phyloP scores from a whole-genome alignment of 2,329 filamentous ascomycete genomes.

The Cladophialophora psammophila region DNA sequence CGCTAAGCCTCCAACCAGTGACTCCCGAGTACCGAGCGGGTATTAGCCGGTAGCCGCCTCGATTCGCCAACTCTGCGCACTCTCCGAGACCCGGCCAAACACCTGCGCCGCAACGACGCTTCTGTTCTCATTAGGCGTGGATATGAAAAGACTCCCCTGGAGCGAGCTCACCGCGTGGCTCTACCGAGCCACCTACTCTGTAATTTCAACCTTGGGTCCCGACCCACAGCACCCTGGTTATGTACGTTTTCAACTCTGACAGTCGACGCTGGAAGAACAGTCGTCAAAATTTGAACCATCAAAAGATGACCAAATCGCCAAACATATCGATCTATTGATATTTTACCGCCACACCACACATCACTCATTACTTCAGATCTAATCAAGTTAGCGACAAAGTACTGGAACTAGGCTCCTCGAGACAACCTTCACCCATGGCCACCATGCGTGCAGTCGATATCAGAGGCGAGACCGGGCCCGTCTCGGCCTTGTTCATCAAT shows the following conservation, averaged over 20 bases:
- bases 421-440: constrained; percentile 27
- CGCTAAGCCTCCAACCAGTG: no score
- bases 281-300: neutral
- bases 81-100: neutral
- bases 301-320: neutral
- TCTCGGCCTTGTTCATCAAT: constrained; percentile 63
- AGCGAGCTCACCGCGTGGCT: constrained; percentile 5
- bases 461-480: constrained; percentile 63
- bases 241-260: neutral
- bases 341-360: constrained; percentile 3
- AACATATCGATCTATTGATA: constrained; percentile 6
- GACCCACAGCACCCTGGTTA: constrained; percentile 20
- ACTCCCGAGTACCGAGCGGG: neutral
- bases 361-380: constrained; percentile 19
- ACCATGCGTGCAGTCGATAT: constrained; percentile 52
- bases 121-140: neutral
- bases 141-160: constrained; percentile 13
- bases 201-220: constrained; percentile 5
- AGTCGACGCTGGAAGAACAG: neutral
- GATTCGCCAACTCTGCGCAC: neutral
- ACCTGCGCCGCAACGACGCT: neutral
- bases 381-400: constrained; percentile 74
- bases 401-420: constrained; percentile 14
- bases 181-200: constrained; percentile 12
- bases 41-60: neutral